Percentiles rank a stretch among this genome's conserved stretches.
phyloP scores from a whole-genome alignment of 768 basidiomycete species.

The Astraeus odoratus region DNA sequence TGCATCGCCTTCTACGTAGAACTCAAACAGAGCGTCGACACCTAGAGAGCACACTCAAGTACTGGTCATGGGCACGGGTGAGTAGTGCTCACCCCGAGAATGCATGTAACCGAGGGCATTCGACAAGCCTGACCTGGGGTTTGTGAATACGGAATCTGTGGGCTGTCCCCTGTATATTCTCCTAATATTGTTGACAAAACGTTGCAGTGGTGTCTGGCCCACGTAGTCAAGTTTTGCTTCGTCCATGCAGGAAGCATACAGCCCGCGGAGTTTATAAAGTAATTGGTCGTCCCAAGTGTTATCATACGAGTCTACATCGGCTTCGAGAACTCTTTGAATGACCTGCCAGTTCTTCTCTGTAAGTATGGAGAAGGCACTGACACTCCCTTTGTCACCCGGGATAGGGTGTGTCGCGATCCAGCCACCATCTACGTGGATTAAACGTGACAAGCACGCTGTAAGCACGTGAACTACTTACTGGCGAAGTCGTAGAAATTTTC shows the following conservation, averaged over 20 bases:
- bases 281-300: slow-evolving; percentile 46
- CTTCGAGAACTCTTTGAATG: slow-evolving; percentile 64
- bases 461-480: slow-evolving; percentile 47
- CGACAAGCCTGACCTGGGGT: slow-evolving; percentile 56
- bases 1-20: slow-evolving; percentile 82
- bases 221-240: slow-evolving; percentile 68
- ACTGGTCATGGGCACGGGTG: neutral
- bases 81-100: slow-evolving; percentile 55
- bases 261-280: slow-evolving; percentile 56
- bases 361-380: slow-evolving; percentile 67
- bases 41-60: slow-evolving; percentile 35
- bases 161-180: slow-evolving; percentile 52
- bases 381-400: slow-evolving; percentile 75
- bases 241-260: slow-evolving; percentile 80
- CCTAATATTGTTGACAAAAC: slow-evolving; percentile 56
- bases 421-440: slow-evolving; percentile 57
- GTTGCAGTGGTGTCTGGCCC: slow-evolving; percentile 64
- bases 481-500: slow-evolving; percentile 93
- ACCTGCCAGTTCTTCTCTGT: slow-evolving; percentile 72
- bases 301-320: slow-evolving; percentile 30
- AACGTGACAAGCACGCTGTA: slow-evolving; percentile 2
- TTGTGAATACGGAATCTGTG: slow-evolving; percentile 29
- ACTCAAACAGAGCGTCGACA: slow-evolving; percentile 70
- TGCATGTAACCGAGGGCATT: slow-evolving; percentile 82
- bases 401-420: slow-evolving; percentile 82